phyloP scores from a whole-genome alignment of 345 rosid genomes.

The Trapa bicornis region DNA sequence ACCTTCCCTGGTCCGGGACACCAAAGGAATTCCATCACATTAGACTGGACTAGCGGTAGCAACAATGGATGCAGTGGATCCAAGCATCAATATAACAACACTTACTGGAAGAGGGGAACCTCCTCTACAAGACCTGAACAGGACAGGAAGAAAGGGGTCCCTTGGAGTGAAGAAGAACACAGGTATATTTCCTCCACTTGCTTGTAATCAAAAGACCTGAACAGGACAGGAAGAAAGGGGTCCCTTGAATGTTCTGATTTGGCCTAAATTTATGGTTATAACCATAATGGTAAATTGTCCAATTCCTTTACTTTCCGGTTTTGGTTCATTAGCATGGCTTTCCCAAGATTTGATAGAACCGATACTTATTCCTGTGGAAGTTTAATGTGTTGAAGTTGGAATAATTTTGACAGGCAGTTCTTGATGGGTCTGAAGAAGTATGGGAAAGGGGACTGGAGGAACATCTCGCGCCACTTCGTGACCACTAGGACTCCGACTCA shows the following conservation, averaged over 20 bases:
- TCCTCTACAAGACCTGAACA: slow-evolving; percentile 49
- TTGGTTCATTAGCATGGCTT: neutral
- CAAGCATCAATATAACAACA: slow-evolving; percentile 33
- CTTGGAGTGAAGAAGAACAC: slow-evolving; percentile 99
- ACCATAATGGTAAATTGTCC: neutral
- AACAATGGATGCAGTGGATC: slow-evolving; percentile 27
- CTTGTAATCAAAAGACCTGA: too few species aligned
- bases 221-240: too few species aligned
- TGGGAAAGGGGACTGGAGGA: slow-evolving; percentile 99
- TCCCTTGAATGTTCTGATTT: neutral
- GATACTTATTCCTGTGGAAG: neutral
- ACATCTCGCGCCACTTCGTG: slow-evolving; percentile 82
- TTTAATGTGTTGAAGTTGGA: slow-evolving; percentile 10
- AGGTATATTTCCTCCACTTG: slow-evolving; percentile 29
- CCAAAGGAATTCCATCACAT: slow-evolving; percentile 55
- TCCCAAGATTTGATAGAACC: neutral
- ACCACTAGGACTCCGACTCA: slow-evolving; percentile 86
- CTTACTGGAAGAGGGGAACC: slow-evolving; percentile 58
- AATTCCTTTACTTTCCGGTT: neutral
- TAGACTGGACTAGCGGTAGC: slow-evolving; percentile 50
- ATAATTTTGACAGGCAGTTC: slow-evolving; percentile 50
- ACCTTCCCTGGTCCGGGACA: slow-evolving; percentile 78
- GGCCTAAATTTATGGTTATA: neutral
- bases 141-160: slow-evolving; percentile 96
- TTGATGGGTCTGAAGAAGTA: slow-evolving; percentile 82